phyloP scores from a whole-genome alignment of 345 rosid genomes.

The Linum trigynum region DNA sequence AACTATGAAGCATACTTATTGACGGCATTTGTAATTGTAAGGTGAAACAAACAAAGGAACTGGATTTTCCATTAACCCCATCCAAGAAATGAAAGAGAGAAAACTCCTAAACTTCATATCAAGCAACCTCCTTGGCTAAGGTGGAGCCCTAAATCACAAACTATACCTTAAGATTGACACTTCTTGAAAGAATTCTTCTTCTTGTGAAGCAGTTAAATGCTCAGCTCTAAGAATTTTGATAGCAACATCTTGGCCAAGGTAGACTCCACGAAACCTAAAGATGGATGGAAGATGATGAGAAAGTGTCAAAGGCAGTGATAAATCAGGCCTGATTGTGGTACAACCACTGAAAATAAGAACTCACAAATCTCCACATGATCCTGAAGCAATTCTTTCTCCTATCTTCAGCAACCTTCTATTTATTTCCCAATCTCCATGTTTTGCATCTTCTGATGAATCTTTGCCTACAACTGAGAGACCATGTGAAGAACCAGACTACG shows the following conservation, averaged over 20 bases:
- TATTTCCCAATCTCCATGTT: constrained; percentile 44
- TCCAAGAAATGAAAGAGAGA: no score
- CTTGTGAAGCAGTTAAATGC: constrained; percentile 41
- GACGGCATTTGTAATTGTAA: no score
- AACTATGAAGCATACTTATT: no score
- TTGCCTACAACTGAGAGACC: constrained; percentile 27
- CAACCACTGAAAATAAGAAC: constrained; percentile 18
- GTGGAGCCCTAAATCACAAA: no score
- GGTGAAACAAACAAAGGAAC: no score
- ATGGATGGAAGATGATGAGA: constrained; percentile 15
- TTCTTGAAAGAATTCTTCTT: constrained; percentile 58
- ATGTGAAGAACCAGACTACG: constrained; percentile 52
- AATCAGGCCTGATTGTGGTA: constrained; percentile 12
- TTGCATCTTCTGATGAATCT: constrained; percentile 18
- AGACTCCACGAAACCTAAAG: constrained; percentile 47
- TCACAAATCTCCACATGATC: constrained; percentile 70
- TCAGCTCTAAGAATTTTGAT: constrained; percentile 56
- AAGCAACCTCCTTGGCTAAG: no score
- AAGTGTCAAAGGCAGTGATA: no score
- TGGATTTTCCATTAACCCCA: no score
- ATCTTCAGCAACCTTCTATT: constrained; percentile 44
- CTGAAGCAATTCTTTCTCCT: constrained; percentile 57
- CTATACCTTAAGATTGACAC: constrained; percentile 53
- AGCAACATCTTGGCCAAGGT: constrained; percentile 68
- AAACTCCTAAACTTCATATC: no score